Evolutionary conservation across 2,329 filamentous ascomycete species (phyloP).

Genomic region (Colletotrichum musicola): DNA sequence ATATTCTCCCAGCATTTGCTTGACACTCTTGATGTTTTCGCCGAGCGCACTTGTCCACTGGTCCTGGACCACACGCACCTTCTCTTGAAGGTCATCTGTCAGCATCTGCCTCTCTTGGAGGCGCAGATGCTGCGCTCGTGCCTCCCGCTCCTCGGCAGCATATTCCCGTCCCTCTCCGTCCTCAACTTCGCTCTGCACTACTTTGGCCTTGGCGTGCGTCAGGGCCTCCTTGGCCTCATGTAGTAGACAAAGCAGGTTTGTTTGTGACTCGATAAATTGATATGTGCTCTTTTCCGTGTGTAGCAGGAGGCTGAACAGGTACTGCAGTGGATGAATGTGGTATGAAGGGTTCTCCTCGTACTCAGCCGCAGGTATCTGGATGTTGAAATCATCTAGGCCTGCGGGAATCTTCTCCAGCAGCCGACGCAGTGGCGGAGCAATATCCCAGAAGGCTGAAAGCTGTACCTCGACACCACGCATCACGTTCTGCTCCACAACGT

Average conservation of each 20-base stretch:
- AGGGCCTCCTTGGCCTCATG: constrained; percentile 90
- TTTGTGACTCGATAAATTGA: constrained; percentile 96
- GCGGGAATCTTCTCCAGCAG: constrained; percentile 84
- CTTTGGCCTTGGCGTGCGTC: constrained; percentile 75
- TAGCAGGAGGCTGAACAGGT: constrained; percentile 85
- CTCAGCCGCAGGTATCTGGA: constrained; percentile 84
- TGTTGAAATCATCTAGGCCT: constrained; percentile 70
- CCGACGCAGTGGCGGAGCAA: constrained; percentile 83
- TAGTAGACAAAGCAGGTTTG: constrained; percentile 87
- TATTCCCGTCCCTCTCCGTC: constrained; percentile 52
- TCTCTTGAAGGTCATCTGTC: constrained; percentile 92
- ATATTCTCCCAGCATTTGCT: constrained; percentile 79
- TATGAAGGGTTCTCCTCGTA: constrained; percentile 90
- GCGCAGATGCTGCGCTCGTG: constrained; percentile 67
- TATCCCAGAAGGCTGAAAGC: constrained; percentile 96
- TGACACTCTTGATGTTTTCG: constrained; percentile 78
- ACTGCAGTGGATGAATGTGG: constrained; percentile 84
- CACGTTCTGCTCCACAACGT: constrained; percentile 86
- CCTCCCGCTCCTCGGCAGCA: constrained; percentile 49
- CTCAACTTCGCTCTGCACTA: constrained; percentile 74
- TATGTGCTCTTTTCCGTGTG: constrained; percentile 95
- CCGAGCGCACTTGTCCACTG: constrained; percentile 93
- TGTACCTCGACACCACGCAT: constrained; percentile 90
- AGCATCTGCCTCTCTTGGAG: constrained; percentile 76
- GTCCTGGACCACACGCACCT: constrained; percentile 89